Evolutionary conservation across 2,329 filamentous ascomycete species (phyloP).

Genomic region (Fusarium fracticaudum): DNA sequence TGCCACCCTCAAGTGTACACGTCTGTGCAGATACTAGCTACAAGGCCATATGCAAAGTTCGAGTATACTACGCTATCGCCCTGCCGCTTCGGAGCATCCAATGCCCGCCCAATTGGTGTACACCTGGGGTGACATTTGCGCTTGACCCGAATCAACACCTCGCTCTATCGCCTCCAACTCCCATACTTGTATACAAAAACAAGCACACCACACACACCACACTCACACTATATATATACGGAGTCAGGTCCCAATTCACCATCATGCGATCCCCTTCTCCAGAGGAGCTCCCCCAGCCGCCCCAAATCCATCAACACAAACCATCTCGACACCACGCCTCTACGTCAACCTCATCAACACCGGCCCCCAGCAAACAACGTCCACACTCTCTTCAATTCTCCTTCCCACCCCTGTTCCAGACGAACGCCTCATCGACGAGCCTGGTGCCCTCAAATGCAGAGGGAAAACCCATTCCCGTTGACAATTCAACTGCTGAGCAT

Average conservation of each 20-base stretch:
- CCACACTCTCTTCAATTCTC: conserved; percentile 57
- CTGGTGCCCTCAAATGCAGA: conserved; percentile 65
- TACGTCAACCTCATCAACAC: conserved; percentile 38
- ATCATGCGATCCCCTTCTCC: conserved; percentile 31
- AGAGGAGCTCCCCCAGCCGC: conserved; percentile 30
- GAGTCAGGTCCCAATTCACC: conserved; percentile 10
- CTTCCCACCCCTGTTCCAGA: conserved; percentile 59
- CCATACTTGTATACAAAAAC: conserved; percentile 15
- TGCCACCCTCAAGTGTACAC: conserved; percentile 34
- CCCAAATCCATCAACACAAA: conserved; percentile 31
- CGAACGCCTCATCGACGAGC: conserved; percentile 62
- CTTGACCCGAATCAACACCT: conserved; percentile 24
- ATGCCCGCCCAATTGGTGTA: conserved; percentile 38
- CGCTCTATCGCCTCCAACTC: conserved; percentile 18
- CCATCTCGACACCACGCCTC: conserved; percentile 39
- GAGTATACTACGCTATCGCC: conserved; percentile 12
- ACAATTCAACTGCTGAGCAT: conserved; percentile 64
- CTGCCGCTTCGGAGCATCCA: conserved; percentile 20
- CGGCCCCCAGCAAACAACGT: conserved; percentile 40
- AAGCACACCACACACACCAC: conserved; percentile 5
- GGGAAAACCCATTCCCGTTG: conserved; percentile 64
- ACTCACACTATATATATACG: conserved; percentile 32
- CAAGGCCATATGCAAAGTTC: conserved; percentile 32
- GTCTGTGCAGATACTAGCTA: conserved; percentile 22
- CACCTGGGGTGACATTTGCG: conserved; percentile 30